Percentiles rank a stretch among this genome's conserved stretches.
These are phyloP conservation scores for Trichoderma koningiopsis DNA, from an alignment of 2,329 filamentous ascomycete species.

Conservation along the genomic window DNA sequence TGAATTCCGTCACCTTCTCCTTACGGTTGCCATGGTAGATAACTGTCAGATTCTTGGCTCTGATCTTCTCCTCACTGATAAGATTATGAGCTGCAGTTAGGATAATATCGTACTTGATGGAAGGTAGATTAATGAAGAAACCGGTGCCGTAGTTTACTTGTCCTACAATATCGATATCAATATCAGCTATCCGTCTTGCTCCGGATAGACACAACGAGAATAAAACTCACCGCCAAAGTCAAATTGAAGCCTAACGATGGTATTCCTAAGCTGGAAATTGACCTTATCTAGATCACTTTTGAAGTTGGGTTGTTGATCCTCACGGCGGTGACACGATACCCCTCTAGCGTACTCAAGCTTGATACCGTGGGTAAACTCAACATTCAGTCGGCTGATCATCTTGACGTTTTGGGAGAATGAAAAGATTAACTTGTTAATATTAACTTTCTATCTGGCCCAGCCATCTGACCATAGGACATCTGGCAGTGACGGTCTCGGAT, in stretches of 20 bases:
- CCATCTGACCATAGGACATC: background rate
- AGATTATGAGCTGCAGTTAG: constrained; percentile 20
- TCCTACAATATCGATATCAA: background rate
- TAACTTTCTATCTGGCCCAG: background rate
- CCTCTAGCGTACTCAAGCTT: background rate
- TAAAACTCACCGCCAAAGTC: constrained; percentile 3
- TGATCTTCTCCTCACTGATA: background rate
- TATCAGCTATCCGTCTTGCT: background rate
- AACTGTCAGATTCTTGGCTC: background rate
- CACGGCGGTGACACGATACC: background rate
- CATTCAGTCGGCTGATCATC: background rate
- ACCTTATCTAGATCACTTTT: background rate
- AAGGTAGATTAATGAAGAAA: constrained; percentile 20
- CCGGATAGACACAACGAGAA: background rate
- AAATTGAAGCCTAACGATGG: constrained; percentile 10
- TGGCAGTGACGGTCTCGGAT: background rate
- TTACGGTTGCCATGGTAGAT: background rate
- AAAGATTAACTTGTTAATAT: background rate
- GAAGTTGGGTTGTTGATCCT: background rate
- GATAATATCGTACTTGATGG: constrained; percentile 1
- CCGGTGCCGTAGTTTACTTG: background rate
- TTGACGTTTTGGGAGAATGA: background rate
- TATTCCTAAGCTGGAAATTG: background rate
- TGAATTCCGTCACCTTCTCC: background rate
- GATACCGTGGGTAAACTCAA: background rate